Evolutionary conservation across 169 alveolate species (phyloP).

Genomic region (Plasmodium ovale): DNA sequence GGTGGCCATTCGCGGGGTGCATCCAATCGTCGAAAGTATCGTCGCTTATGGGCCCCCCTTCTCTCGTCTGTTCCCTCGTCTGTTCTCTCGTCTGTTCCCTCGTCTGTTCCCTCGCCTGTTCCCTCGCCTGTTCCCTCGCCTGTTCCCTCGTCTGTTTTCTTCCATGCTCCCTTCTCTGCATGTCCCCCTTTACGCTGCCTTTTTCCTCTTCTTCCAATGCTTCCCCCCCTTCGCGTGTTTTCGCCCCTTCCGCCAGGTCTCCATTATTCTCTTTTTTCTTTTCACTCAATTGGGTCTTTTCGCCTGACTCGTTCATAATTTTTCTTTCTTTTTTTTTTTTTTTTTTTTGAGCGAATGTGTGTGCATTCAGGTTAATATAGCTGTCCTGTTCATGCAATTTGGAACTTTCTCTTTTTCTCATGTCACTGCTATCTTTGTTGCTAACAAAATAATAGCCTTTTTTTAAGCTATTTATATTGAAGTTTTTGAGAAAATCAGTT

Average conservation of each 20-base stretch:
- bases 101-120: too few relatives aligned
- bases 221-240: background rate
- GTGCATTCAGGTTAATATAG: background rate
- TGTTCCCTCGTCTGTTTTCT: too few relatives aligned
- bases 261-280: background rate
- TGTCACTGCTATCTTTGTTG: slow-evolving; percentile 8
- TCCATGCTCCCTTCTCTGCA: background rate
- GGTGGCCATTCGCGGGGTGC: background rate
- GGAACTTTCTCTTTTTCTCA: slow-evolving; percentile 2
- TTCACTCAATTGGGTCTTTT: background rate
- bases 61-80: too few relatives aligned
- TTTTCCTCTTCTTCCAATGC: background rate
- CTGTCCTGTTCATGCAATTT: background rate
- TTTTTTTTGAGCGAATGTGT: background rate
- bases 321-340: slow-evolving; percentile 2
- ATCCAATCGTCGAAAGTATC: background rate
- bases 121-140: too few relatives aligned
- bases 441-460: slow-evolving; percentile 7
- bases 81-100: too few relatives aligned
- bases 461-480: slow-evolving; percentile 45
- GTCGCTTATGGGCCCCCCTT: background rate
- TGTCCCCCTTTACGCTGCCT: background rate
- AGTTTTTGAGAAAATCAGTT: slow-evolving; percentile 46
- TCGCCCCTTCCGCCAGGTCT: background rate
- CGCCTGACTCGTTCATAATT: slow-evolving; percentile 29